A percentile compares a stretch with the other conserved stretches of the same genome.
phyloP scores from a whole-genome alignment of 1,139 yeast species.

The Pichia sp. region DNA sequence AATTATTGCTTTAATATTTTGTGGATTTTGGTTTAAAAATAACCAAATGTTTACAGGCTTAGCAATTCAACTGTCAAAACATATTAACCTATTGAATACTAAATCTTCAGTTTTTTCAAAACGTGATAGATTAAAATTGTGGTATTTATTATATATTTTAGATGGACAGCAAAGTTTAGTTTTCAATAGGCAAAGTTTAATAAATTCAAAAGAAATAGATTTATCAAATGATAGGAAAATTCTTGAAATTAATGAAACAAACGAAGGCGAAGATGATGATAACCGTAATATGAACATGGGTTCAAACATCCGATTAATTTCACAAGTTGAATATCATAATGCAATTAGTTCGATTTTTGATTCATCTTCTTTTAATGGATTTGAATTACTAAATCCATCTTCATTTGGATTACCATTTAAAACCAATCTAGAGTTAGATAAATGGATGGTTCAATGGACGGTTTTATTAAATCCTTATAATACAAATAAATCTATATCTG shows the following conservation, averaged over 20 bases:
- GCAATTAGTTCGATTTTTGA: constrained; percentile 55
- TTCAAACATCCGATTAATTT: constrained; percentile 51
- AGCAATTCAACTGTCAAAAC: constrained; percentile 59
- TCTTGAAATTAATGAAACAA: constrained; percentile 20
- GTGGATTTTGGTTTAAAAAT: constrained; percentile 65
- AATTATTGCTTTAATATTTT: constrained; percentile 54
- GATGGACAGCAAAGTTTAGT: constrained; percentile 68
- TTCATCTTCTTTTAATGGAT: constrained; percentile 55
- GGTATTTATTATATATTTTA: constrained; percentile 61
- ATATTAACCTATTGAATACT: constrained; percentile 34
- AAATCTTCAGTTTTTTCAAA: constrained; percentile 3
- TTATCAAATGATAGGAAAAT: constrained; percentile 37
- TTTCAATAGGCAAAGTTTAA: constrained; percentile 50
- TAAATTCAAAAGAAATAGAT: constrained; percentile 40
- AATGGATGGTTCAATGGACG: constrained; percentile 81
- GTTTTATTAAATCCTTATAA: constrained; percentile 55
- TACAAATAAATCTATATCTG: constrained; percentile 37
- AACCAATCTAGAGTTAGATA: constrained; percentile 59
- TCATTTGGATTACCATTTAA: constrained; percentile 63
- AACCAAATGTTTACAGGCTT: constrained; percentile 62
- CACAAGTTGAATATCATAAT: constrained; percentile 67
- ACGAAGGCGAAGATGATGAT: neutral
- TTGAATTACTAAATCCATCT: constrained; percentile 43
- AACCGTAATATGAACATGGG: constrained; percentile 29
- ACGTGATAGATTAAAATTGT: constrained; percentile 47